Base-by-base conservation (phyloP, 2,329 filamentous ascomycete genomes). In the Talaromyces sp. region DNA sequence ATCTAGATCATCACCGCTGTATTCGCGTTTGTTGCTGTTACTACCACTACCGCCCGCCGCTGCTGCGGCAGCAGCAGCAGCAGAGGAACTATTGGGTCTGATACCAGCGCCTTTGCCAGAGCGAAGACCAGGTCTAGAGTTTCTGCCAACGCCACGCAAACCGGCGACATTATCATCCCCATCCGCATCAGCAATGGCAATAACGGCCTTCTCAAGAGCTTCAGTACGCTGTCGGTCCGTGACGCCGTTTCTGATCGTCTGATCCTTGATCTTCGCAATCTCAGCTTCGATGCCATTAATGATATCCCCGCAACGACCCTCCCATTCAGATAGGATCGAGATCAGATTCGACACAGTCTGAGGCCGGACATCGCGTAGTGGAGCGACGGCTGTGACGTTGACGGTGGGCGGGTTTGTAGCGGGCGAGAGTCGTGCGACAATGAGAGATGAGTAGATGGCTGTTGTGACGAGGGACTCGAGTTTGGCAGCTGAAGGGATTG, bases 391-490 rank as follows among this genome's bases (percentile, higher is more conserved):
- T 60, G 88, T 89, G 62, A 98, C 88, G 73, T 89, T 86, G 24
- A 98, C 90, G 66, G 85, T 84, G 39, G 89, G 87, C 63, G 89
- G 84, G 65, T 87, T 86, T 3, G 93, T 92, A 74, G 97, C 91
- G 3, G 95, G 93, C 74, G 97, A 93, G 64, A 99, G 88, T 47
- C 91, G 93, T 7, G 90, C 94, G 45, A 86, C 85, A 58, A 99
- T 80, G 2, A 99, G 86, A 47, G 90, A 91, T 6, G 90, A 88
- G 81, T 97, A 98, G 74, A 97, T 90, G 71, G 93, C 90, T 43
- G 88, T 88, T 70, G 94, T 95, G 70, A 98, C 88, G 66, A 97
- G 86, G 69, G 90, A 87, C 82, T 99, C 95, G 63, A 99, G 87
- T 52, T 91, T 87, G 48, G 89, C 84, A 27, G 85, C 75, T 39